Evolutionary conservation across 169 alveolate genomes (phyloP).

Genomic region (Hepatocystis sp.): DNA sequence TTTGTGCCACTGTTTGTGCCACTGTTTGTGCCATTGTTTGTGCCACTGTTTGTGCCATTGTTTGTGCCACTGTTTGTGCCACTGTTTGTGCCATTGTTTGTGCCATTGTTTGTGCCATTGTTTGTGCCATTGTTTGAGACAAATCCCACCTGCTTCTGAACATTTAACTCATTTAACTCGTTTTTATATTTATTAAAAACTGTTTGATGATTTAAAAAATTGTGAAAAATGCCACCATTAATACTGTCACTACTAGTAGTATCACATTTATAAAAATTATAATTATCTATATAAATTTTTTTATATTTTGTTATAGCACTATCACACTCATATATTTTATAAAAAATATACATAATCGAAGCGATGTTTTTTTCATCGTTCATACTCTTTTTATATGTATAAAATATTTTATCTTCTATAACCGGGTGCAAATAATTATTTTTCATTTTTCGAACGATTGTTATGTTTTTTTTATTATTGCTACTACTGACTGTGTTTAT

Average conservation of each 20-base stretch:
- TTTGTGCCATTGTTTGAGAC: too few relatives aligned
- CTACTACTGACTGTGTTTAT: too few relatives aligned
- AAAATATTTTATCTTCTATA: slow-evolving; percentile 11
- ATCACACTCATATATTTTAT: slow-evolving; percentile 16
- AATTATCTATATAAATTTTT: slow-evolving; percentile 22
- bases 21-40: too few relatives aligned
- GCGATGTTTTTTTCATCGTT: slow-evolving; percentile 8
- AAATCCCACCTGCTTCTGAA: slow-evolving; percentile 10
- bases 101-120: too few relatives aligned
- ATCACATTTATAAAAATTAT: slow-evolving; percentile 25
- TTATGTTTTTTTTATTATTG: too few relatives aligned
- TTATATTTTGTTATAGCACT: slow-evolving; percentile 9
- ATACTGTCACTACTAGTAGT: too few relatives aligned
- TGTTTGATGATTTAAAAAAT: slow-evolving; percentile 47
- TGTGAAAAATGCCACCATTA: slow-evolving; percentile 1
- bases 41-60: too few relatives aligned
- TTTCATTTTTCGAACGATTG: too few relatives aligned
- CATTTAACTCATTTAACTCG: slow-evolving; percentile 18
- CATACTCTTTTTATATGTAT: background rate
- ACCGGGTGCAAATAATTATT: too few relatives aligned
- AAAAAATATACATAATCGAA: slow-evolving; percentile 2
- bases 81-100: too few relatives aligned
- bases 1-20: too few relatives aligned
- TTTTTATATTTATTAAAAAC: slow-evolving; percentile 43
- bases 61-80: too few relatives aligned